Conservation (phyloP, 1,284 basidiomycete genomes). For the Microbotryum violaceum region DNA sequence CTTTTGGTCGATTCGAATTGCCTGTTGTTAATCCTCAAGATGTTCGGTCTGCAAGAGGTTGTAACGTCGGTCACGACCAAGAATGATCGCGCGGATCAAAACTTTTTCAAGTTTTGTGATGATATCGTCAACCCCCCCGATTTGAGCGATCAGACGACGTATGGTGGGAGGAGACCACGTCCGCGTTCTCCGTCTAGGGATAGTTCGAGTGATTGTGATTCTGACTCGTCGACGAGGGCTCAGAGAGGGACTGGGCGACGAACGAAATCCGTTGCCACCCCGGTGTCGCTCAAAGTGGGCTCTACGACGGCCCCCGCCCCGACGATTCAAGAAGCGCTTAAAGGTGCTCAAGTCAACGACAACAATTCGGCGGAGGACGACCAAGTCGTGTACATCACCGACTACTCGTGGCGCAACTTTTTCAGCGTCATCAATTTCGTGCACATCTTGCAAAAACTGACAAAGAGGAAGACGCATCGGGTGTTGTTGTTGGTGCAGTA, state of each 20-base stretch:
- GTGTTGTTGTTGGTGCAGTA: slow-evolving; percentile 96
- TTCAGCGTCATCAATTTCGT: slow-evolving; percentile 98
- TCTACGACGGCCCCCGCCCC: no score
- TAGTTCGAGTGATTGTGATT: slow-evolving; percentile 19
- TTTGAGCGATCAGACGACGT: background rate
- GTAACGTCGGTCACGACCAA: slow-evolving; percentile 72
- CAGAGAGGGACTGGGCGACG: background rate
- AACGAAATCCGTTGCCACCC: background rate
- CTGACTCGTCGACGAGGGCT: slow-evolving; percentile 25
- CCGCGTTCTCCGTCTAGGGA: no score
- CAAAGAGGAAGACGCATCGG: slow-evolving; percentile 86
- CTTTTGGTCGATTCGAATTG: slow-evolving; percentile 93
- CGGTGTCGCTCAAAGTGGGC: no score
- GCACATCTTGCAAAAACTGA: slow-evolving; percentile 95
- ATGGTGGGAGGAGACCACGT: no score
- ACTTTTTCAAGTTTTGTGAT: slow-evolving; percentile 88
- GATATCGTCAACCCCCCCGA: slow-evolving; percentile 44
- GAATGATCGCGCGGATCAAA: slow-evolving; percentile 69
- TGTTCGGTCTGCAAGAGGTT: slow-evolving; percentile 94
- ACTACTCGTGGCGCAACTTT: slow-evolving; percentile 97
- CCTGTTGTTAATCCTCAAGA: slow-evolving; percentile 86
- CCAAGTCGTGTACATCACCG: slow-evolving; percentile 81
- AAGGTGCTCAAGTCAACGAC: no score
- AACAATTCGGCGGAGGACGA: slow-evolving; percentile 50
- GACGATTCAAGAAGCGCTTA: no score